Evolutionary conservation across 805 yeast species (phyloP).

Genomic region (Kockiozyma suomiensis): DNA sequence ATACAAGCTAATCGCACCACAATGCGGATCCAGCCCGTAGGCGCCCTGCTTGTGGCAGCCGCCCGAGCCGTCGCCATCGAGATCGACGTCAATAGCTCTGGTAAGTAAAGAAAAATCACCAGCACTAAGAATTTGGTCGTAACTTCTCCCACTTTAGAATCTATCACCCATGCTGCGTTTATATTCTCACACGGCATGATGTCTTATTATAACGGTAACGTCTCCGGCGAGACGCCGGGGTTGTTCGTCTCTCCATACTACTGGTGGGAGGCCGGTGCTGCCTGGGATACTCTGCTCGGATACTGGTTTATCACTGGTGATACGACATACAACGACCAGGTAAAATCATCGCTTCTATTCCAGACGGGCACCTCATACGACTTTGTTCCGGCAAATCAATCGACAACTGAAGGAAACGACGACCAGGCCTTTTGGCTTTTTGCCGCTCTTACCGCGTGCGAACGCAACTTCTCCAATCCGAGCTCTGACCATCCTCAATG

Average conservation of each 20-base stretch:
- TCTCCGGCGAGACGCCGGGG: conserved; percentile 78
- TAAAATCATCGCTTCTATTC: conserved; percentile 64
- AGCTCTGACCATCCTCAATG: conserved; percentile 64
- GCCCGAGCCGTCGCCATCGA: conserved; percentile 8
- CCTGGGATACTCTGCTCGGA: conserved; percentile 78
- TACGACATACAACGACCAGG: conserved; percentile 60
- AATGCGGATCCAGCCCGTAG: background rate
- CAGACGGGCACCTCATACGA: conserved; percentile 76
- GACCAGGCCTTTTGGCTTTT: conserved; percentile 98
- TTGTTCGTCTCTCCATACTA: conserved; percentile 88
- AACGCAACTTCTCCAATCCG: conserved; percentile 78
- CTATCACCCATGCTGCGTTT: conserved; percentile 55
- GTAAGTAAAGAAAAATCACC: no score
- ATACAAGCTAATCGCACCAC: background rate
- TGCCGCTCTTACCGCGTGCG: conserved; percentile 90
- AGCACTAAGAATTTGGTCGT: no score
- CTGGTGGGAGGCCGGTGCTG: conserved; percentile 96
- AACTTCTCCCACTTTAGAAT: conserved; percentile 35
- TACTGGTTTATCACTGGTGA: conserved; percentile 72
- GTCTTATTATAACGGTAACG: conserved; percentile 67
- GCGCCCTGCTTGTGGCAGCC: background rate
- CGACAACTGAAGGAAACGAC: conserved; percentile 94
- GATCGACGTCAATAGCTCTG: conserved; percentile 19
- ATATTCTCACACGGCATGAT: conserved; percentile 62
- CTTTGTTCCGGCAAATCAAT: conserved; percentile 84